phyloP scores from a whole-genome alignment of 164 flowering plant genomes.

The Akebia trifoliata region DNA sequence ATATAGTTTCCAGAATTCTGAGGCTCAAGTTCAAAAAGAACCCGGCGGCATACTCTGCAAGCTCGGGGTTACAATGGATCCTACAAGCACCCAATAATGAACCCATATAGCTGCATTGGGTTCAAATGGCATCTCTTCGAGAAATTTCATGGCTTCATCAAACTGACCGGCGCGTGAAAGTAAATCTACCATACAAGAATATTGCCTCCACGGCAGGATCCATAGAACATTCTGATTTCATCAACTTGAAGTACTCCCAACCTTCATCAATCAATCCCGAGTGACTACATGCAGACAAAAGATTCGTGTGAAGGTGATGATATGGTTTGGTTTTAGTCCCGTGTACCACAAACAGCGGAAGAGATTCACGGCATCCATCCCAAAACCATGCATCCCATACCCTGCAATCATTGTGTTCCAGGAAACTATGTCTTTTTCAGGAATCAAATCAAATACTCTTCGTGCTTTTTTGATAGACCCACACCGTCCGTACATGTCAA shows the following conservation, averaged over 20 bases:
- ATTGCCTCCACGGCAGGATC: constrained; percentile 33
- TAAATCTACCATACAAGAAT: constrained; percentile 40
- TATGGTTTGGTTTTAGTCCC: constrained; percentile 24
- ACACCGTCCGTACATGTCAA: constrained; percentile 41
- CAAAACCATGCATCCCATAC: constrained; percentile 39
- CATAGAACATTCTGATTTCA: constrained; percentile 23
- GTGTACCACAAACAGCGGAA: constrained; percentile 15
- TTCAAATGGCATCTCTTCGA: constrained; percentile 33
- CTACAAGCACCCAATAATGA: constrained; percentile 39
- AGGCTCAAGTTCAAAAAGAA: constrained; percentile 32
- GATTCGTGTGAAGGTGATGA: constrained; percentile 29
- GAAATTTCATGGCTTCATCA: constrained; percentile 28
- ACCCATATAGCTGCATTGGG: constrained; percentile 37
- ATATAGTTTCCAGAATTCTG: constrained; percentile 28
- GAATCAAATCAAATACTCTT: constrained; percentile 25
- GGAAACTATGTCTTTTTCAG: constrained; percentile 22
- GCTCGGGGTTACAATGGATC: constrained; percentile 26
- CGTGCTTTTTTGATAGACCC: constrained; percentile 26
- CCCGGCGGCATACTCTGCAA: constrained; percentile 30
- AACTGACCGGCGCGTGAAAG: constrained; percentile 33
- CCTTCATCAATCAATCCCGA: constrained; percentile 37
- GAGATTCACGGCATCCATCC: constrained; percentile 27
- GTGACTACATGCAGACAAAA: constrained; percentile 45
- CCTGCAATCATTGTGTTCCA: constrained; percentile 36
- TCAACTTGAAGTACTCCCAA: constrained; percentile 25